Evolutionary conservation across 176 grass and related monocot species (phyloP).

Genomic region (Eragrostis nindensis): DNA sequence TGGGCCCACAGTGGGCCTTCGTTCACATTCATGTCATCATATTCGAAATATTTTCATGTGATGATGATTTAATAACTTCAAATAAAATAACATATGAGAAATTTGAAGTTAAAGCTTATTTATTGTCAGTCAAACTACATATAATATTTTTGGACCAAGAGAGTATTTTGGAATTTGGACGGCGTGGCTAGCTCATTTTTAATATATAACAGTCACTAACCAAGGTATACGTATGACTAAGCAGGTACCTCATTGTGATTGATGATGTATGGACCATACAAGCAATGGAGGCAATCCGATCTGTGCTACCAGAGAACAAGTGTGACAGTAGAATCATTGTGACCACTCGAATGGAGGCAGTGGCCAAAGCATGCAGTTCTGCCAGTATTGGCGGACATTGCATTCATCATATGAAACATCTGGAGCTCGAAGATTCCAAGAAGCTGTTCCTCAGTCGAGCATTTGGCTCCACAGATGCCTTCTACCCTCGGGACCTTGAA

Average conservation of each 20-base stretch:
- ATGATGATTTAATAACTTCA: too few relatives aligned
- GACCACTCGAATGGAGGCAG: background rate
- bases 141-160: too few relatives aligned
- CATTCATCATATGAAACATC: background rate
- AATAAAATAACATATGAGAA: too few relatives aligned
- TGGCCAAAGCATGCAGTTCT: background rate
- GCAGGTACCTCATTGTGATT: conserved; percentile 30
- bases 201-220: too few relatives aligned
- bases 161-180: too few relatives aligned
- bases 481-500: background rate
- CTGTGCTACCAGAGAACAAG: background rate
- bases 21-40: too few relatives aligned
- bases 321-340: conserved; percentile 7
- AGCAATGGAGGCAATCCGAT: too few relatives aligned
- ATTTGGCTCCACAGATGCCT: background rate
- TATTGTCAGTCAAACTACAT: too few relatives aligned
- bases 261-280: conserved; percentile 15
- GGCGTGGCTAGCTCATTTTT: too few relatives aligned
- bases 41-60: too few relatives aligned
- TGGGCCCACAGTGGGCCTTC: too few relatives aligned
- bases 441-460: background rate
- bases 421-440: background rate
- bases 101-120: too few relatives aligned
- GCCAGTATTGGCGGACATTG: background rate
- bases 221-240: background rate